These are phyloP conservation scores for Aspergillus sojae DNA, from an alignment of 2,329 filamentous ascomycete genomes.

Conservation along the genomic window DNA sequence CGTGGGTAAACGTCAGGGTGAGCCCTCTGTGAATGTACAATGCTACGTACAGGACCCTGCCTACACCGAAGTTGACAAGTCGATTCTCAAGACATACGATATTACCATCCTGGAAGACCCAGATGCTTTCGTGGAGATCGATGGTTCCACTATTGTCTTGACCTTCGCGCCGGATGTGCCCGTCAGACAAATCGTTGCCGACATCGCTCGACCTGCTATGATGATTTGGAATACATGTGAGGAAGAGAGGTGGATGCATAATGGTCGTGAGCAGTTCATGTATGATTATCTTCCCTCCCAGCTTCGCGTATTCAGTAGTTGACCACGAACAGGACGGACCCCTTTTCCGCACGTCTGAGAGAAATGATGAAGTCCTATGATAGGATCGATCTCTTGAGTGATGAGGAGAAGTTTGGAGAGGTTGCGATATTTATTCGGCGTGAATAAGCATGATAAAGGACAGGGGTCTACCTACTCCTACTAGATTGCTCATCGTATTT, in stretches of 20 bases:
- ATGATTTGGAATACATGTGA: conserved; percentile 17
- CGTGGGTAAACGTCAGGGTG: background rate
- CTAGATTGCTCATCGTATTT: too few relatives aligned
- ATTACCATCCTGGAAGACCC: conserved; percentile 19
- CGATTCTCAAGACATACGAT: conserved; percentile 6
- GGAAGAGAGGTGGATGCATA: background rate
- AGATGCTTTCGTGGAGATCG: conserved; percentile 33
- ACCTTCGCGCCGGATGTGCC: conserved; percentile 28
- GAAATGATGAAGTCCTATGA: background rate
- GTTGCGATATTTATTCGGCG: background rate
- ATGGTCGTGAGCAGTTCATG: background rate
- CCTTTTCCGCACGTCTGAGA: background rate
- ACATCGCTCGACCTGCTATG: conserved; percentile 30
- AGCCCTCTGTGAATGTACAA: background rate
- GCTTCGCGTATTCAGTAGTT: background rate
- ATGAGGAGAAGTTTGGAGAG: background rate
- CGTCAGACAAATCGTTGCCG: conserved; percentile 38
- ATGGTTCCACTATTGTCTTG: conserved; percentile 35
- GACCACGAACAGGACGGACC: background rate
- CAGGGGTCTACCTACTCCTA: too few relatives aligned
- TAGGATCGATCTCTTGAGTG: background rate
- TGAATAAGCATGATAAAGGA: background rate
- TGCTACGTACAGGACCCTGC: conserved; percentile 21
- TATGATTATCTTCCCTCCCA: background rate
- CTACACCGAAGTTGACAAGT: conserved; percentile 15